Percentiles rank a stretch among this genome's conserved stretches.
Conservation (phyloP, 2,329 filamentous ascomycete genomes). For the Rhytidhysteron rufulum region DNA sequence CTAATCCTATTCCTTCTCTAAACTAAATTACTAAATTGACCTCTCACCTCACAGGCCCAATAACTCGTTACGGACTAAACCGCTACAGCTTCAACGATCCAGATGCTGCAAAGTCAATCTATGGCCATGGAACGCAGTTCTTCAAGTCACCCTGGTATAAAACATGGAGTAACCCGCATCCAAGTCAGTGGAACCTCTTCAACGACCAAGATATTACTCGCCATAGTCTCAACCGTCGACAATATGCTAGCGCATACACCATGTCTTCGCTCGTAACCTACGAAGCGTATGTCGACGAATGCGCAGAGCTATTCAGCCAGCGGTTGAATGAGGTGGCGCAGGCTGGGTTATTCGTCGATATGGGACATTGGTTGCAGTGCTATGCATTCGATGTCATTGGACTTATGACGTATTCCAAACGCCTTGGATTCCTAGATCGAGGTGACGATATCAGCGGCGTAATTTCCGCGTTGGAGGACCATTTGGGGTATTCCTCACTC, state of each 20-base stretch:
- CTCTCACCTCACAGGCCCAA: not conserved
- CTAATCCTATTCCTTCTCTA: too few relatives aligned
- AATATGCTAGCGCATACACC: conserved; percentile 35
- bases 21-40: too few relatives aligned
- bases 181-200: conserved; percentile 31
- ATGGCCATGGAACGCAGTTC: conserved; percentile 12
- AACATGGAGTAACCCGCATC: conserved; percentile 8
- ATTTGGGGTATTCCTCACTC: not conserved
- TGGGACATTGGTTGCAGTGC: conserved; percentile 44
- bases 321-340: conserved; percentile 23
- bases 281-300: conserved; percentile 38
- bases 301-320: conserved; percentile 26
- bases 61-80: not conserved
- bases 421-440: conserved; percentile 3
- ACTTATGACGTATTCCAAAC: conserved; percentile 38
- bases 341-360: conserved; percentile 30
- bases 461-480: not conserved
- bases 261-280: conserved; percentile 35
- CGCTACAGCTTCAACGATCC: not conserved
- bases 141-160: not conserved
- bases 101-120: conserved; percentile 39
- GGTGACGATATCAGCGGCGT: conserved; percentile 2
- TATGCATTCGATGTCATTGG: conserved; percentile 53
- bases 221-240: conserved; percentile 32
- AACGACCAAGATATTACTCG: conserved; percentile 27